Base-by-base conservation (phyloP, 2,329 filamentous ascomycete genomes). In the Grosmannia clavigera region DNA sequence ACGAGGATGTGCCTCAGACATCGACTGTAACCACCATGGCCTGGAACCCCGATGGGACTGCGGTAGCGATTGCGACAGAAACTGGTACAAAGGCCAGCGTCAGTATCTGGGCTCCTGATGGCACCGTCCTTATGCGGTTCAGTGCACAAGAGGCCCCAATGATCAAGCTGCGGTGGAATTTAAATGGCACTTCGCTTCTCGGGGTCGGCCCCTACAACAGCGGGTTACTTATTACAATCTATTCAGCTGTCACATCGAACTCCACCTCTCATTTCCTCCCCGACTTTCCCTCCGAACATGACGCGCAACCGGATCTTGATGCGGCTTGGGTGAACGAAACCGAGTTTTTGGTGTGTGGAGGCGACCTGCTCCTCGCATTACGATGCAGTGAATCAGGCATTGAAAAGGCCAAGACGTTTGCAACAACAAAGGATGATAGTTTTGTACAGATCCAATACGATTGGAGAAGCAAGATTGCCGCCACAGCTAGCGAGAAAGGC, bases 131-230 rank as follows among this genome's bases (percentile, higher is more conserved):
- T 29, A 75, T 82, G 56, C 74, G 77, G 27, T 80, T 83, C 68
- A 78, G 83, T 64, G 75, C 80, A 31, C 73, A 80, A 46, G 82
- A 84, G 64, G 76, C 81, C n/a, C 82, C 83, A 16, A 74, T 86
- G 55, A 78, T 83, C 65, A 84, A 82, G 68, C 72, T 86, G 27
- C 76, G 77, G 55, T 86, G 83, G 82, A 85, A 82, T 66, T 78
- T 78, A 2, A 76, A 71, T 63, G 79, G 79, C 62, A 74, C 75
- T 1, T 75, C 76, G n/a, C 75, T 85, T 38, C 72, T 86, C 16
- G 77, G 78, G 62, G 77, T 86, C 53, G 80, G 80, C 2, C 81
- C 81, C 0, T 77, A 80, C 60, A 78, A 78, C 57, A 75, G 72
- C 46, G 79, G 79, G 43, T 76, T 80, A 10, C 70, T 82, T 2